Percentiles rank a stretch among this genome's conserved stretches.
These are phyloP conservation scores for Aspergillus incahuasiensis DNA, from an alignment of 495 filamentous ascomycete species.

Conservation along the genomic window DNA sequence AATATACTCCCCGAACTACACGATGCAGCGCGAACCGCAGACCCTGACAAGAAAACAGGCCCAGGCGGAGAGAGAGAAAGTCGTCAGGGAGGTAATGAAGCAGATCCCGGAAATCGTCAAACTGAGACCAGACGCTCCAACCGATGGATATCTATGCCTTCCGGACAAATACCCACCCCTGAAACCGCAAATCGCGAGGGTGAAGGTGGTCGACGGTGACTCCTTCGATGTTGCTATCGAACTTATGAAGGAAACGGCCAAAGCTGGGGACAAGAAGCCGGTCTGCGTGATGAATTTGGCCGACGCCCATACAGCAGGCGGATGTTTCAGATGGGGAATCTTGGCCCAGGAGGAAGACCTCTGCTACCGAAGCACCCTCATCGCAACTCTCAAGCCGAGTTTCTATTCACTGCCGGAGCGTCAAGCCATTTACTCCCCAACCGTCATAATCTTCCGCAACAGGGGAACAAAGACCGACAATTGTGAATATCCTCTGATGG, in stretches of 20 bases:
- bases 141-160: constrained; percentile 18
- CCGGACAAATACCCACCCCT: constrained; percentile 14
- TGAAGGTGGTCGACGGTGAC: constrained; percentile 45
- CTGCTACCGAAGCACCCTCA: constrained; percentile 60
- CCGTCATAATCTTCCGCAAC: constrained; percentile 50
- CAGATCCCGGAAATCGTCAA: constrained; percentile 19
- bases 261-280: constrained; percentile 17
- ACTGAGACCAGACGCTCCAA: constrained; percentile 20
- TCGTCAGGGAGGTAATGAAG: constrained; percentile 7
- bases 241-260: constrained; percentile 22
- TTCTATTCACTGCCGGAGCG: constrained; percentile 54
- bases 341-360: constrained; percentile 62
- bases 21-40: neutral
- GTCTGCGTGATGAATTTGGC: constrained; percentile 61
- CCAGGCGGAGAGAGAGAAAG: neutral
- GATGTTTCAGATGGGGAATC: constrained; percentile 52
- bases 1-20: too few relatives aligned
- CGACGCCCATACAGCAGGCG: constrained; percentile 46
- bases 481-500: constrained; percentile 26
- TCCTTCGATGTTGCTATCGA: constrained; percentile 46
- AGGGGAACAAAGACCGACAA: constrained; percentile 29
- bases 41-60: neutral
- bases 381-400: constrained; percentile 41
- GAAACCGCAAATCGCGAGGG: constrained; percentile 12
- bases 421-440: constrained; percentile 55